A percentile compares a stretch with the other conserved stretches of the same genome.
phyloP scores from a whole-genome alignment of 1,284 basidiomycete species.

The Cutaneotrichosporon curvatum region DNA sequence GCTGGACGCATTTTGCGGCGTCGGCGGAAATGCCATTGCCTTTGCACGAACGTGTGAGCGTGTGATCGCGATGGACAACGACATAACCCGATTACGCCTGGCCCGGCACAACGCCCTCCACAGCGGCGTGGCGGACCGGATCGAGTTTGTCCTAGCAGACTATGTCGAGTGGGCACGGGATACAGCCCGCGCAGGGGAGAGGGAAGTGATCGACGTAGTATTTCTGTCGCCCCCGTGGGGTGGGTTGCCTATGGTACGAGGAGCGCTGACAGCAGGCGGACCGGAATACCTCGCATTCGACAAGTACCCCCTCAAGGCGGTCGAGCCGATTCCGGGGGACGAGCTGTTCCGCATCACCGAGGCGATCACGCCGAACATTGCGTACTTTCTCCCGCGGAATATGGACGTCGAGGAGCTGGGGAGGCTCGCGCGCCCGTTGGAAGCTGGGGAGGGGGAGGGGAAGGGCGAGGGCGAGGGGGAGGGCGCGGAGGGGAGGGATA shows the following conservation, averaged over 20 bases:
- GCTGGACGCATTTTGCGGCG: constrained; percentile 88
- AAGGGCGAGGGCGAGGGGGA: constrained; percentile 13
- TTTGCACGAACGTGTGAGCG: constrained; percentile 91
- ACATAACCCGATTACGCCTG: constrained; percentile 70
- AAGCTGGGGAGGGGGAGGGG: constrained; percentile 5
- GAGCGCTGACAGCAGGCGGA: constrained; percentile 9
- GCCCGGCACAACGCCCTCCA: constrained; percentile 86
- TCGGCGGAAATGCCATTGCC: constrained; percentile 94
- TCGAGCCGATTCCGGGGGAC: constrained; percentile 71
- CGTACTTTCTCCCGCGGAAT: constrained; percentile 86
- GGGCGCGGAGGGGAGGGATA: constrained; percentile 8
- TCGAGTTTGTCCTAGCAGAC: constrained; percentile 87
- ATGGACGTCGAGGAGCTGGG: constrained; percentile 66
- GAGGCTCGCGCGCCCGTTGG: constrained; percentile 45
- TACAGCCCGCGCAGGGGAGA: constrained; percentile 45
- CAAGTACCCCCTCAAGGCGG: constrained; percentile 61
- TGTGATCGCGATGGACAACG: constrained; percentile 88
- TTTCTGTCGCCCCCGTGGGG: constrained; percentile 95
- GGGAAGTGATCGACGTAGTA: constrained; percentile 65
- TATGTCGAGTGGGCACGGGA: constrained; percentile 69
- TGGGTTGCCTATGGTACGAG: constrained; percentile 47
- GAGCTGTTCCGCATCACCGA: constrained; percentile 67
- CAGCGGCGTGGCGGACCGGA: constrained; percentile 87
- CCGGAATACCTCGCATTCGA: constrained; percentile 29
- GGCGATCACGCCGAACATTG: constrained; percentile 67